phyloP scores from a whole-genome alignment of 306 rosid genomes.

The Argentina anserina region DNA sequence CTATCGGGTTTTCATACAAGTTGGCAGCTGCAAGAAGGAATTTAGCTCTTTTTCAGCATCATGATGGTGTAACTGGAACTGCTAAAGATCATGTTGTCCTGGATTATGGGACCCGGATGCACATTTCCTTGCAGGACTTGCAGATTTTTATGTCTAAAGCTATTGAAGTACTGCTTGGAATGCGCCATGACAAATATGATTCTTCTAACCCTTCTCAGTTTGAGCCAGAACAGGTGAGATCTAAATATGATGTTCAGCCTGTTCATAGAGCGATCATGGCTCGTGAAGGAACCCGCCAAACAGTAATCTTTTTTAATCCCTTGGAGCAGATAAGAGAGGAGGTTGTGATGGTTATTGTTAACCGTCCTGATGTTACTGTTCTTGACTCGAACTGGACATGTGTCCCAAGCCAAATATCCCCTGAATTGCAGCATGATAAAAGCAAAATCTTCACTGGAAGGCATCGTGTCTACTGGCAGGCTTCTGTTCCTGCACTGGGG shows the following conservation, averaged over 20 bases:
- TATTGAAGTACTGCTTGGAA: constrained; percentile 80
- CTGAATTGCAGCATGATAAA: constrained; percentile 70
- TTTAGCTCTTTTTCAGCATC: constrained; percentile 98
- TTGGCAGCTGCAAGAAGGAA: constrained; percentile 97
- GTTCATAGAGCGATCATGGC: constrained; percentile 61
- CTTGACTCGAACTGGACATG: constrained; percentile 75
- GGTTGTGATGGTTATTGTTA: constrained; percentile 75
- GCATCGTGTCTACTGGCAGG: constrained; percentile 81
- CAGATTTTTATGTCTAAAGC: constrained; percentile 90
- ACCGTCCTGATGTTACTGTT: constrained; percentile 68
- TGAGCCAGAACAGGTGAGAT: constrained; percentile 75
- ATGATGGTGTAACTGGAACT: constrained; percentile 98
- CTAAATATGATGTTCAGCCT: constrained; percentile 87
- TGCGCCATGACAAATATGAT: constrained; percentile 71
- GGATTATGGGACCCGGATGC: constrained; percentile 94
- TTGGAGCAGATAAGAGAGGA: constrained; percentile 88
- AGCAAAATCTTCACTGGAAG: constrained; percentile 72
- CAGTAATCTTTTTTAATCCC: constrained; percentile 73
- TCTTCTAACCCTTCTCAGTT: constrained; percentile 67
- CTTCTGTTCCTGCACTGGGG: constrained; percentile 84
- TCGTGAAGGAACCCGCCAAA: constrained; percentile 55
- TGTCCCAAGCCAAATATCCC: constrained; percentile 78
- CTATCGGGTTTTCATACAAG: constrained; percentile 73
- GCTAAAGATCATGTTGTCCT: constrained; percentile 91
- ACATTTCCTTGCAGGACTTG: constrained; percentile 84